These are phyloP conservation scores for Heimioporus retisporus DNA, from an alignment of 1,284 basidiomycete genomes.

Conservation along the genomic window DNA sequence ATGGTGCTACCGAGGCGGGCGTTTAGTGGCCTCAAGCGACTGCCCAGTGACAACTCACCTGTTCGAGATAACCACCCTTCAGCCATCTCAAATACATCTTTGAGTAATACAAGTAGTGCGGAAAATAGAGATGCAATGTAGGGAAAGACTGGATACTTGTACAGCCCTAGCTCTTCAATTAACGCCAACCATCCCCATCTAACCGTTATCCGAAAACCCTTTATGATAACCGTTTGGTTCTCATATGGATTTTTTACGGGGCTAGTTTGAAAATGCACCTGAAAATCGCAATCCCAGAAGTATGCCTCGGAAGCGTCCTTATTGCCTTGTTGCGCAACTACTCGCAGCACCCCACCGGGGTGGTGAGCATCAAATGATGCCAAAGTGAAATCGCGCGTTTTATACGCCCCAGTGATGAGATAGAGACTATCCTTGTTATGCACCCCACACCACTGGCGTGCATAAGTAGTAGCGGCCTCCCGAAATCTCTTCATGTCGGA, in stretches of 20 bases:
- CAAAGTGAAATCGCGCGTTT: constrained; percentile 8
- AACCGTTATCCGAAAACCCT: constrained; percentile 11
- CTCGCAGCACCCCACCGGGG: too few relatives aligned
- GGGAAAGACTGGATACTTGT: not conserved
- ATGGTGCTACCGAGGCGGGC: not conserved
- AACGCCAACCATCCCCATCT: not conserved
- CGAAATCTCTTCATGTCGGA: constrained; percentile 3
- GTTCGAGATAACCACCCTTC: not conserved
- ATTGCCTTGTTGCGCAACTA: not conserved
- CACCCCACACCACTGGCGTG: constrained; percentile 9
- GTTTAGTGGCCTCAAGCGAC: too few relatives aligned
- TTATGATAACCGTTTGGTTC: constrained; percentile 8
- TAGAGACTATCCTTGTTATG: constrained; percentile 5
- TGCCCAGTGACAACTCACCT: not conserved
- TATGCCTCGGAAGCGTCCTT: not conserved
- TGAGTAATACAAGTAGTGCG: not conserved
- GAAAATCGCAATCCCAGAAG: not conserved
- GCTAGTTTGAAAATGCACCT: not conserved
- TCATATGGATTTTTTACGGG: not conserved
- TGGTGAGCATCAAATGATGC: not conserved
- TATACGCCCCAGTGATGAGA: constrained; percentile 16
- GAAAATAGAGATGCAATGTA: not conserved
- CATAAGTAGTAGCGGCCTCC: constrained; percentile 3
- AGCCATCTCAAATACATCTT: not conserved
- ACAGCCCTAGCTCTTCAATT: not conserved